Evolutionary conservation across 2,329 filamentous ascomycete species (phyloP).

Genomic region (Fusarium napiforme): DNA sequence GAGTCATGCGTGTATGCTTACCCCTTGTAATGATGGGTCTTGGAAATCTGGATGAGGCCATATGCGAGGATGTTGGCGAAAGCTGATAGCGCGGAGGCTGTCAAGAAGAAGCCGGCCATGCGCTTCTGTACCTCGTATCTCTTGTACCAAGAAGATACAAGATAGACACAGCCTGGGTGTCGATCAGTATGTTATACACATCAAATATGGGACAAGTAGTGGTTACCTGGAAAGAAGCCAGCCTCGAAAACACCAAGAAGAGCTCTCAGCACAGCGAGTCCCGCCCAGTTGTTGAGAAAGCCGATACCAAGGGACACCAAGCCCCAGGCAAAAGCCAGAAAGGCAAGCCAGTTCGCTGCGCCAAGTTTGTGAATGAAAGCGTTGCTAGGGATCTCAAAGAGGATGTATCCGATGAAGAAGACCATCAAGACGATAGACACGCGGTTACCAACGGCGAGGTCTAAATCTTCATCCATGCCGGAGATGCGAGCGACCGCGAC

Average conservation of each 20-base stretch:
- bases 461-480: conserved; percentile 30
- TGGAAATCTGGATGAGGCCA: conserved; percentile 23
- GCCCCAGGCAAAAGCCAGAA: conserved; percentile 21
- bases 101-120: conserved; percentile 27
- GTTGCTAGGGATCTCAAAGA: conserved; percentile 31
- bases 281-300: conserved; percentile 20
- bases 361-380: conserved; percentile 30
- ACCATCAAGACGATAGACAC: conserved; percentile 26
- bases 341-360: conserved; percentile 31
- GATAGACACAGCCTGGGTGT: conserved; percentile 12
- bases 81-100: conserved; percentile 6
- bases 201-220: accelerated
- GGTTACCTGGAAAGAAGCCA: conserved; percentile 23
- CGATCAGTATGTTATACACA: not conserved
- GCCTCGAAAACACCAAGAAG: conserved; percentile 31
- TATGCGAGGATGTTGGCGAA: conserved; percentile 34
- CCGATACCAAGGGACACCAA: conserved; percentile 27
- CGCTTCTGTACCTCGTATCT: conserved; percentile 28
- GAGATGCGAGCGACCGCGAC: conserved; percentile 30
- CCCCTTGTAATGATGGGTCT: conserved; percentile 25
- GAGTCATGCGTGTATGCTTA: not conserved
- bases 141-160: conserved; percentile 29
- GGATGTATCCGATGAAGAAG: conserved; percentile 33
- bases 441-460: conserved; percentile 4
- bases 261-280: conserved; percentile 7